phyloP scores from a whole-genome alignment of 352 stramenopile species.

The Phytopythium ostracodes region DNA sequence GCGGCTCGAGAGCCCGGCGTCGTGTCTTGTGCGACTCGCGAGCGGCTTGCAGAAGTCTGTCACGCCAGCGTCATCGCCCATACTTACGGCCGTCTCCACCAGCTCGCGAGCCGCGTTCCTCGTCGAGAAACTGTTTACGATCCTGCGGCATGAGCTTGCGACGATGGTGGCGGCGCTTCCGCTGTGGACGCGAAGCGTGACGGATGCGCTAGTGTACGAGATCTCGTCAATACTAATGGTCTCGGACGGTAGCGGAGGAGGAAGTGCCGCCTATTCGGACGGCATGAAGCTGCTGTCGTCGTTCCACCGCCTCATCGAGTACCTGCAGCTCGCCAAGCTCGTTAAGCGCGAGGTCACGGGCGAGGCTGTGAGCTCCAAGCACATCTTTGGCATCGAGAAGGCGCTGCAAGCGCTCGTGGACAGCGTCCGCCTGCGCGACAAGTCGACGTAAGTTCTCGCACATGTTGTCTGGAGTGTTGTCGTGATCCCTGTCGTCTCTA shows the following conservation, averaged over 20 bases:
- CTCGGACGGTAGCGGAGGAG: slow-evolving; percentile 20
- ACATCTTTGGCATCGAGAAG: slow-evolving; percentile 61
- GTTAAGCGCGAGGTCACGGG: slow-evolving; percentile 54
- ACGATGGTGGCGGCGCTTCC: slow-evolving; percentile 33
- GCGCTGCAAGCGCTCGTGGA: slow-evolving; percentile 52
- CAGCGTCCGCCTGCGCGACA: slow-evolving; percentile 60
- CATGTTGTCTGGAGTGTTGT: neutral
- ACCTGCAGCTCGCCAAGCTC: slow-evolving; percentile 41
- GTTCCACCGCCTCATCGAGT: slow-evolving; percentile 59
- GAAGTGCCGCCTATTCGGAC: slow-evolving; percentile 25
- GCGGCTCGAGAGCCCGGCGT: slow-evolving; percentile 58
- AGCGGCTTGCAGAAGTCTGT: slow-evolving; percentile 3
- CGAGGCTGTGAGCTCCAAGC: slow-evolving; percentile 48
- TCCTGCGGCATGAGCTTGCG: slow-evolving; percentile 44
- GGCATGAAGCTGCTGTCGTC: slow-evolving; percentile 49
- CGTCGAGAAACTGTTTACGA: slow-evolving; percentile 48
- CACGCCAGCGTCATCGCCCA: slow-evolving; percentile 6
- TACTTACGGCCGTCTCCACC: slow-evolving; percentile 29
- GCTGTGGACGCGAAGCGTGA: slow-evolving; percentile 51
- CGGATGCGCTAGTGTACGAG: slow-evolving; percentile 48
- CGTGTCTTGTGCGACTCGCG: slow-evolving; percentile 33
- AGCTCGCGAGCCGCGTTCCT: slow-evolving; percentile 45
- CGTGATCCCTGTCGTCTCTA: neutral
- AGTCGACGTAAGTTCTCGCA: slow-evolving; percentile 35
- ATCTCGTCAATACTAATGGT: slow-evolving; percentile 44